Percentiles rank a stretch among this genome's conserved stretches.
Evolutionary conservation across 805 yeast species (phyloP).

Genomic region (Saturnispora saitoi): DNA sequence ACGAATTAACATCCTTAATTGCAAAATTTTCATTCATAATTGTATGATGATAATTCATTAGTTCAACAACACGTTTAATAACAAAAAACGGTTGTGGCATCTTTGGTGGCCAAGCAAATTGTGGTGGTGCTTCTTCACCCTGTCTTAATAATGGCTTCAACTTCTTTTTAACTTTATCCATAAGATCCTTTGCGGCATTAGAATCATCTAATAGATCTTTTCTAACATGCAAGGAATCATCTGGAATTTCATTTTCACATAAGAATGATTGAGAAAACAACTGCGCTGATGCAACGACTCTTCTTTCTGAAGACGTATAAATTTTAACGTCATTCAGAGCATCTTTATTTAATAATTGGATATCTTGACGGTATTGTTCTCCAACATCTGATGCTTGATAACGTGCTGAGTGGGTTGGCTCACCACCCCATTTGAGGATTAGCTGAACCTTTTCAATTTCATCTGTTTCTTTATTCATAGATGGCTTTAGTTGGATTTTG

Average conservation of each 20-base stretch:
- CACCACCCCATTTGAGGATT: slow-evolving; percentile 98
- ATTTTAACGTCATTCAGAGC: slow-evolving; percentile 80
- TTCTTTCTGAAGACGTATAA: slow-evolving; percentile 86
- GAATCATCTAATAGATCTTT: slow-evolving; percentile 92
- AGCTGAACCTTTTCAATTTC: slow-evolving; percentile 92
- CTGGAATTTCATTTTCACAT: slow-evolving; percentile 62
- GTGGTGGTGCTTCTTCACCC: slow-evolving; percentile 95
- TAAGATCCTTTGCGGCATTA: slow-evolving; percentile 94
- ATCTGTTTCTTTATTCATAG: slow-evolving; percentile 45
- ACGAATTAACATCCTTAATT: slow-evolving; percentile 51
- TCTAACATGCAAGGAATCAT: slow-evolving; percentile 70
- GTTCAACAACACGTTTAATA: slow-evolving; percentile 85
- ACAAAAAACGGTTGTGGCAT: slow-evolving; percentile 97
- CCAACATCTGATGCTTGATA: slow-evolving; percentile 94
- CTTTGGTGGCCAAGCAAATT: slow-evolving; percentile 97
- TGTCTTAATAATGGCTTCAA: slow-evolving; percentile 88
- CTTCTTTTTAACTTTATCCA: slow-evolving; percentile 97
- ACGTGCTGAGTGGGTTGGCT: slow-evolving; percentile 95
- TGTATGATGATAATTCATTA: slow-evolving; percentile 84
- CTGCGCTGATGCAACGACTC: slow-evolving; percentile 90
- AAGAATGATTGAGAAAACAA: slow-evolving; percentile 70
- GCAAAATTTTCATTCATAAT: slow-evolving; percentile 77
- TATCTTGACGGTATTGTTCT: slow-evolving; percentile 89
- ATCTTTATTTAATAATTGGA: slow-evolving; percentile 73
- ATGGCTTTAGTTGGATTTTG: slow-evolving; percentile 90